Evolutionary conservation across 331 rosid genomes (phyloP).

Genomic region (Telfairia occidentalis): DNA sequence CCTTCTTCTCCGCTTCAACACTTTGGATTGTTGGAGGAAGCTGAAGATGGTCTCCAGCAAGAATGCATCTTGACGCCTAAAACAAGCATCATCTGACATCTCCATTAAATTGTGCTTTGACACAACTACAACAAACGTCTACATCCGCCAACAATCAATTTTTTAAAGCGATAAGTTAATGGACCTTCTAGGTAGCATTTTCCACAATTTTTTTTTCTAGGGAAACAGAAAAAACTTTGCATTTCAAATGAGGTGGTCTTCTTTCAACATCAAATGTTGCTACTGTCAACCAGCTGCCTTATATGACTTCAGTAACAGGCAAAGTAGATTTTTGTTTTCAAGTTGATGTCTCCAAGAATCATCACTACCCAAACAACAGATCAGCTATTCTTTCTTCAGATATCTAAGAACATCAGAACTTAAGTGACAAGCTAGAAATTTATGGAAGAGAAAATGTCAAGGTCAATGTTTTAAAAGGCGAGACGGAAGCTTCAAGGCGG

Average conservation of each 20-base stretch:
- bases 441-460: neutral
- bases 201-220: neutral
- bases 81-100: slow-evolving; percentile 44
- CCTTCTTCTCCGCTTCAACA: slow-evolving; percentile 97
- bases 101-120: slow-evolving; percentile 15
- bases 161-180: neutral
- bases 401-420: neutral
- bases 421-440: neutral
- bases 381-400: neutral
- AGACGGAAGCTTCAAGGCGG: no score
- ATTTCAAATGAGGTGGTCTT: neutral
- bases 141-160: neutral
- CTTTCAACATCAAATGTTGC: no score
- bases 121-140: neutral
- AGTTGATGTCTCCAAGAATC: neutral
- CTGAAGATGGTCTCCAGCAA: slow-evolving; percentile 98
- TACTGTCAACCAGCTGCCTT: no score
- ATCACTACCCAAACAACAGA: neutral
- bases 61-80: slow-evolving; percentile 96
- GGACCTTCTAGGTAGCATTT: neutral
- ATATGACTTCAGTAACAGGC: no score
- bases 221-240: neutral
- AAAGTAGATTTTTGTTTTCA: neutral
- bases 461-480: no score
- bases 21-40: slow-evolving; percentile 99